Evolutionary conservation across 805 yeast species (phyloP).

Genomic region (Nakazawaea anatomiae): DNA sequence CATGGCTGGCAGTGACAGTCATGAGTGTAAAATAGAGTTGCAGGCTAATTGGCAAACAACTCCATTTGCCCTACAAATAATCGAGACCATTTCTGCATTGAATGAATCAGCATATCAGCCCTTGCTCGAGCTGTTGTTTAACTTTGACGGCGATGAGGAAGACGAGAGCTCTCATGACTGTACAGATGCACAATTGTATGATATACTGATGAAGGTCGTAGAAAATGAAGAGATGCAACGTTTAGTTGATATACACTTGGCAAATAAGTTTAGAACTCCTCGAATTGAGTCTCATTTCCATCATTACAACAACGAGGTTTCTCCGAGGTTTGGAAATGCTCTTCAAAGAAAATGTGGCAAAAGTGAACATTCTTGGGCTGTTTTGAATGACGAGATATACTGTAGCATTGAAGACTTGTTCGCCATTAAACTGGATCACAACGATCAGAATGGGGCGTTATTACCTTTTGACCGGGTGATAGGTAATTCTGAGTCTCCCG

Average conservation of each 20-base stretch:
- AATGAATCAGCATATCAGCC: slow-evolving; percentile 32
- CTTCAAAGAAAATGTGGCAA: slow-evolving; percentile 13
- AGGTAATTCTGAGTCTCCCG: slow-evolving; percentile 48
- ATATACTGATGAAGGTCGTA: slow-evolving; percentile 15
- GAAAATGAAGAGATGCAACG: slow-evolving; percentile 9
- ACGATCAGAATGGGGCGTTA: slow-evolving; percentile 16
- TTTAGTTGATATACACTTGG: slow-evolving; percentile 37
- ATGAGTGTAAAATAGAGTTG: slow-evolving; percentile 23
- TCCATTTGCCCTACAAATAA: slow-evolving; percentile 34
- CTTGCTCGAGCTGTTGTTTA: slow-evolving; percentile 22
- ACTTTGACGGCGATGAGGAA: slow-evolving; percentile 19
- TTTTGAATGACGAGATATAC: slow-evolving; percentile 46
- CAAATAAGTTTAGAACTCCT: slow-evolving; percentile 49
- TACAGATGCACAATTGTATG: slow-evolving; percentile 22
- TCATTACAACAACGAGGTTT: slow-evolving; percentile 33
- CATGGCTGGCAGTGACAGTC: slow-evolving; percentile 7
- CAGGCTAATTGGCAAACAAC: slow-evolving; percentile 34
- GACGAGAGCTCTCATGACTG: slow-evolving; percentile 19
- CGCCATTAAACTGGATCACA: slow-evolving; percentile 62
- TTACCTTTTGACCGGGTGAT: slow-evolving; percentile 58
- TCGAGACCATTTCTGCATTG: slow-evolving; percentile 32
- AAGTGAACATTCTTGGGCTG: slow-evolving; percentile 39
- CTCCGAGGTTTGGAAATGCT: slow-evolving; percentile 27
- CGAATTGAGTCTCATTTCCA: slow-evolving; percentile 59
- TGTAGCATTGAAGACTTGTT: slow-evolving; percentile 70